A percentile compares a stretch with the other conserved stretches of the same genome.
Evolutionary conservation across 495 filamentous ascomycete genomes (phyloP).

Genomic region (Aspergillus egyptiacus): DNA sequence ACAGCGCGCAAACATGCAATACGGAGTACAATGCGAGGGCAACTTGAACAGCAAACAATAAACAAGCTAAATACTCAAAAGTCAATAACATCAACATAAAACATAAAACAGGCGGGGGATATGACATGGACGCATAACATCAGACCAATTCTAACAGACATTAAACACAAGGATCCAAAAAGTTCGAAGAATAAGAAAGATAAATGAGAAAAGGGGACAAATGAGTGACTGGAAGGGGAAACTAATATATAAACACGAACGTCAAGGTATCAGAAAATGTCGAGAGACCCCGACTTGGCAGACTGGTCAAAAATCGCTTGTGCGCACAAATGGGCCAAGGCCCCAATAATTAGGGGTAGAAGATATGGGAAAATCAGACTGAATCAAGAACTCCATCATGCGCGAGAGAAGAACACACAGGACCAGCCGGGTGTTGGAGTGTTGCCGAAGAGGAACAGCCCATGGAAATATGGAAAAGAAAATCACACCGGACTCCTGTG

Average conservation of each 20-base stretch:
- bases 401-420: slow-evolving; percentile 45
- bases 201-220: slow-evolving; percentile 2
- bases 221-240: slow-evolving; percentile 21
- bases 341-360: slow-evolving; percentile 21
- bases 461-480: slow-evolving; percentile 36
- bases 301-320: slow-evolving; percentile 24
- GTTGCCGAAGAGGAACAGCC: slow-evolving; percentile 33
- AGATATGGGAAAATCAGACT: slow-evolving; percentile 16
- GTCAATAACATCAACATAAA: slow-evolving; percentile 9
- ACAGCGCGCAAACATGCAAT: slow-evolving; percentile 6
- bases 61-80: slow-evolving; percentile 6
- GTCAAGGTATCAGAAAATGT: slow-evolving; percentile 28
- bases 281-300: slow-evolving; percentile 21
- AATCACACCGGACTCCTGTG: slow-evolving; percentile 45
- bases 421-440: slow-evolving; percentile 47
- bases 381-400: slow-evolving; percentile 39
- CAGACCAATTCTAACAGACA: slow-evolving; percentile 22
- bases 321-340: slow-evolving; percentile 21
- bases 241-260: too few species aligned
- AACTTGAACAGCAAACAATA: not conserved
- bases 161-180: slow-evolving; percentile 15
- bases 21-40: slow-evolving; percentile 12
- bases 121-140: slow-evolving; percentile 23
- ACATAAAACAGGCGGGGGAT: slow-evolving; percentile 19
- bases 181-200: slow-evolving; percentile 7